These are phyloP conservation scores for Kwoniella dejecticola DNA, from an alignment of 768 basidiomycete genomes.

Conservation along the genomic window DNA sequence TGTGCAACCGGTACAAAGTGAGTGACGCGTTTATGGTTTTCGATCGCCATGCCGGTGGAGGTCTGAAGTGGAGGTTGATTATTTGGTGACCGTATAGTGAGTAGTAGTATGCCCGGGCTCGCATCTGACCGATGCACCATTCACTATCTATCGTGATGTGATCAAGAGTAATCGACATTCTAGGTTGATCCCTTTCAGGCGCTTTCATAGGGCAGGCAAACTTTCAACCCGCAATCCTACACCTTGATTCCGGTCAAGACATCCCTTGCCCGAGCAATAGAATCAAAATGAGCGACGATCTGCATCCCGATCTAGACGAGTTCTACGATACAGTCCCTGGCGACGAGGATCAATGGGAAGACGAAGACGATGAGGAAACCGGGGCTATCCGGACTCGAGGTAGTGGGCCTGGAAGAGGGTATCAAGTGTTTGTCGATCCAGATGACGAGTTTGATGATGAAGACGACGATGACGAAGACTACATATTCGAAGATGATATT, in stretches of 20 bases:
- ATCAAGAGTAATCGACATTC: too few relatives aligned
- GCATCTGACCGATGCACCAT: too few relatives aligned
- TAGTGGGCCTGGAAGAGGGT: slow-evolving; percentile 17
- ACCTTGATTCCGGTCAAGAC: too few relatives aligned
- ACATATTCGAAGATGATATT: slow-evolving; percentile 26
- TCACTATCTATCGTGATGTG: too few relatives aligned
- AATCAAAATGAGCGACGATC: slow-evolving; percentile 19
- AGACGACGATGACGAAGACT: slow-evolving; percentile 28
- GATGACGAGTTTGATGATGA: slow-evolving; percentile 25
- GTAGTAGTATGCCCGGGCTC: too few relatives aligned
- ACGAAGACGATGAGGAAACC: slow-evolving; percentile 26
- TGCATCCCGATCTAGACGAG: slow-evolving; percentile 29
- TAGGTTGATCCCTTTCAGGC: too few relatives aligned
- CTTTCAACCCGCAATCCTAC: too few relatives aligned
- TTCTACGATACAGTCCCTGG: slow-evolving; percentile 26
- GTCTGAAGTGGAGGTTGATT: too few relatives aligned
- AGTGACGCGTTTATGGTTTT: background rate
- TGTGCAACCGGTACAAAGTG: background rate
- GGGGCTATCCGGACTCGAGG: slow-evolving; percentile 4
- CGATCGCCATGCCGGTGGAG: too few relatives aligned
- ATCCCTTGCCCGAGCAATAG: background rate
- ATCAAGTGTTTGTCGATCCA: slow-evolving; percentile 18
- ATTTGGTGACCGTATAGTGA: too few relatives aligned
- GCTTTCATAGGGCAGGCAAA: too few relatives aligned
- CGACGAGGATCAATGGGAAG: slow-evolving; percentile 29